Percentiles rank a stretch among this genome's conserved stretches.
Conservation (phyloP, 1,284 basidiomycete genomes). For the Pyrrhoderma lamaoense region DNA sequence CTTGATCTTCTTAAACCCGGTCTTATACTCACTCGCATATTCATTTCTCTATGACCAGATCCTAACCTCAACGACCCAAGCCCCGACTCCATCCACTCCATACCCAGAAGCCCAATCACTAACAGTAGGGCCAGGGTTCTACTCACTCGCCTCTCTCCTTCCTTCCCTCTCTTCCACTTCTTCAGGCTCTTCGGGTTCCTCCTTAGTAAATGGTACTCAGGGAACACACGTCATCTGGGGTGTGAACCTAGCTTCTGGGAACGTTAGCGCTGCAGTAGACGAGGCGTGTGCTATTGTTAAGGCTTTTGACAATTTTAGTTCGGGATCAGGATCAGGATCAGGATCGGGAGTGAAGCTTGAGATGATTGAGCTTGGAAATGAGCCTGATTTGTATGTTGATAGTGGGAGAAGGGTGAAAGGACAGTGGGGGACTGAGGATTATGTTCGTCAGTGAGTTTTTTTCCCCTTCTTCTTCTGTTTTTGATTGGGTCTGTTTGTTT, state of each 20-base stretch:
- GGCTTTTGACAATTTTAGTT: conserved; percentile 46
- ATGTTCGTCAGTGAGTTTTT: conserved; percentile 43
- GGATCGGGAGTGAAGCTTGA: conserved; percentile 48
- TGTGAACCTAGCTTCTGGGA: conserved; percentile 53
- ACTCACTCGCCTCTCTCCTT: conserved; percentile 46
- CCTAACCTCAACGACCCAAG: no score
- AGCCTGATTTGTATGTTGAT: conserved; percentile 50
- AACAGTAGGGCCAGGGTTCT: conserved; percentile 53
- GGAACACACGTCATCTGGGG: conserved; percentile 63
- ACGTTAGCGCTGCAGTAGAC: conserved; percentile 50
- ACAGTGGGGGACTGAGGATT: conserved; percentile 41
- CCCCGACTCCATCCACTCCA: conserved; percentile 43
- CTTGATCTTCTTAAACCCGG: no score
- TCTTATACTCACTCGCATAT: no score
- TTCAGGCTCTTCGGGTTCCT: no score
- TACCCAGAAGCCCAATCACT: conserved; percentile 57
- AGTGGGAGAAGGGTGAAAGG: conserved; percentile 38
- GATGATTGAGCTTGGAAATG: conserved; percentile 48
- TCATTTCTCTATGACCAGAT: no score
- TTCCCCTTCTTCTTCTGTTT: no score
- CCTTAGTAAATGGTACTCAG: no score
- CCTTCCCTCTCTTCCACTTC: no score
- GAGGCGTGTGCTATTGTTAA: conserved; percentile 48
- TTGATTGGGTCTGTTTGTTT: no score
- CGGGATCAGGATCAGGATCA: conserved; percentile 33